Conservation (phyloP, 1,284 basidiomycete genomes). For the Porodaedalea pini region DNA sequence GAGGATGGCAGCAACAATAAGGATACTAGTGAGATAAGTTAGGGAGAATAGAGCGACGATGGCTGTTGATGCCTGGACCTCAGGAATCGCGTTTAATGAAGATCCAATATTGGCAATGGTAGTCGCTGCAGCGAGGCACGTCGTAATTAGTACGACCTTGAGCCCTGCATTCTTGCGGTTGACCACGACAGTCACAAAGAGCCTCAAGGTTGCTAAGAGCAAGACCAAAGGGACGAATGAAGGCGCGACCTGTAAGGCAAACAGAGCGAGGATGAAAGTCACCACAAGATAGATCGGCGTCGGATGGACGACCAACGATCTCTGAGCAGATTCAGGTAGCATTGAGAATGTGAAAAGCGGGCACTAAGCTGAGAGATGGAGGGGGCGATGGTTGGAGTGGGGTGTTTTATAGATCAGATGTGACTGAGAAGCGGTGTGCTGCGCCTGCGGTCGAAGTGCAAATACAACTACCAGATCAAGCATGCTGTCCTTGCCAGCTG, state of each 20-base stretch:
- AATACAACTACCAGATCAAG: not conserved
- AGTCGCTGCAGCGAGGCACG: conserved; percentile 36
- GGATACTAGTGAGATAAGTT: conserved; percentile 41
- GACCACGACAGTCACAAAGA: conserved; percentile 37
- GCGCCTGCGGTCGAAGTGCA: not conserved
- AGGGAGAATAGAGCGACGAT: conserved; percentile 43
- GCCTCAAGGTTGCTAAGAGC: conserved; percentile 44
- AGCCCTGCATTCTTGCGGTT: not conserved
- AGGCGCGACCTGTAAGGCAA: conserved; percentile 49
- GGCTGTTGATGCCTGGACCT: conserved; percentile 35
- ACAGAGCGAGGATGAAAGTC: conserved; percentile 34
- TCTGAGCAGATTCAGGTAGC: not conserved
- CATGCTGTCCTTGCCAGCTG: not conserved
- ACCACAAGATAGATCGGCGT: conserved; percentile 4
- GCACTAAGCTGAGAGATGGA: not conserved
- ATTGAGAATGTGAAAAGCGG: not conserved
- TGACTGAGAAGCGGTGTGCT: not conserved
- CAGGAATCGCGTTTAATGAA: conserved; percentile 55
- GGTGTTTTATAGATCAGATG: not conserved
- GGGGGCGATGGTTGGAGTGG: not conserved
- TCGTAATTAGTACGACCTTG: conserved; percentile 35
- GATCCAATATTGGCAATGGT: conserved; percentile 46
- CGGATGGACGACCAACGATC: conserved; percentile 2
- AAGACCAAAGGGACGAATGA: conserved; percentile 47
- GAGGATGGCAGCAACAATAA: conserved; percentile 41